These are phyloP conservation scores for Ophiostoma sp. DNA, from an alignment of 2,329 filamentous ascomycete genomes.

Conservation along the genomic window DNA sequence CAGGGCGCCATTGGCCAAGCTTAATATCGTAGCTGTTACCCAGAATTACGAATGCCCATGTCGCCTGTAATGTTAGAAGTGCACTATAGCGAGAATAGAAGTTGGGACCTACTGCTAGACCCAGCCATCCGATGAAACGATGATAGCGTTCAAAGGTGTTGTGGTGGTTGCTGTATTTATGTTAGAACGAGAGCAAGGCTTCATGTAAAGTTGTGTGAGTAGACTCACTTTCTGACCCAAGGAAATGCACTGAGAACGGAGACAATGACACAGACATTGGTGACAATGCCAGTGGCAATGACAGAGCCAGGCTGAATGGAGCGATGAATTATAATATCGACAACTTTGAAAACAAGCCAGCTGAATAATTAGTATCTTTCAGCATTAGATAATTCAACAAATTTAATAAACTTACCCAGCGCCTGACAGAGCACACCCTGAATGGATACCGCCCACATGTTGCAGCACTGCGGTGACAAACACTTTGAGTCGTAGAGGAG, in stretches of 20 bases:
- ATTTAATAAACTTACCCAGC: not conserved
- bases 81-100: not conserved
- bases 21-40: not conserved
- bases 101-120: not conserved
- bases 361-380: not conserved
- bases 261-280: not conserved
- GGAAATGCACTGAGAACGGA: not conserved
- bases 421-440: not conserved
- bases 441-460: not conserved
- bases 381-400: not conserved
- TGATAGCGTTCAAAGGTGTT: not conserved
- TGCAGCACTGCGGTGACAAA: not conserved
- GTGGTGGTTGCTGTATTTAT: not conserved
- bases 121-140: not conserved
- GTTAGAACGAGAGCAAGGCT: not conserved
- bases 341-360: not conserved
- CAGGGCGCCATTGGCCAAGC: not conserved
- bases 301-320: not conserved
- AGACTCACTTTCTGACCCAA: not conserved
- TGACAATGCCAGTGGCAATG: not conserved
- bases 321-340: not conserved
- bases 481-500: not conserved
- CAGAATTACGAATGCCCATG: not conserved
- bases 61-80: not conserved
- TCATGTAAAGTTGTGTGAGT: not conserved